Evolutionary conservation across 768 basidiomycete species (phyloP), one percentile per base, ranked within the genome.

Genomic region (Tricholoma matsutake): DNA sequence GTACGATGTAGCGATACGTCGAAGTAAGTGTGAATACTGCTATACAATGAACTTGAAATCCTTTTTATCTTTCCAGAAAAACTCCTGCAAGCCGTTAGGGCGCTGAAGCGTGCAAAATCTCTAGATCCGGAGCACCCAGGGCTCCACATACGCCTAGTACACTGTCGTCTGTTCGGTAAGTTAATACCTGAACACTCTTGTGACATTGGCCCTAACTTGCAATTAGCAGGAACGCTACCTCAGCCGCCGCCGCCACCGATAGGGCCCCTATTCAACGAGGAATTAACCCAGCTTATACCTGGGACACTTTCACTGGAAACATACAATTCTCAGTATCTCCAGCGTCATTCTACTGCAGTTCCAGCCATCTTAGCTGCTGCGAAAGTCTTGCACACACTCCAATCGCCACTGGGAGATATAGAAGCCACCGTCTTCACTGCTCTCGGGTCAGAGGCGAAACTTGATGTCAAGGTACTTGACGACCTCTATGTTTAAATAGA

Each of bases 1-100:
- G 5, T 96, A 91, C 68, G 94, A 97, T 68, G 89, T 98, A 18
- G 86, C 89, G 29, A 80, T 91, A 53, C 83, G 92, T 61, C 83
- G 90, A 68, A 86, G 95, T 96, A 69, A 70, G 87, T 78, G 49
- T 25, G n/a, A 4, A 16, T 22, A 49, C 47, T 41, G 51, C 13
- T 47, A n/a, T n/a, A 29, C 22, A 1, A 32, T 51, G 25, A 35
- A 51, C 11, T 32, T 45, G n/a, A 4, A 35, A 61, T 37, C 32
- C 51, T 57, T 47, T 28, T 32, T 65, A 5, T 32, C 39, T 9
- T 3, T 63, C 54, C 49, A 95, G 95, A 86, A 69, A 92, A 93
- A 72, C 85, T 87, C 61, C 75, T 96, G 35, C 91, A 93, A 66
- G 95, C 95, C 0, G 72, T 86, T 3, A 80, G 81, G 64, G 91